Conservation (phyloP, 2,329 filamentous ascomycete species). For the Stagonosporopsis chrysanthemi region DNA sequence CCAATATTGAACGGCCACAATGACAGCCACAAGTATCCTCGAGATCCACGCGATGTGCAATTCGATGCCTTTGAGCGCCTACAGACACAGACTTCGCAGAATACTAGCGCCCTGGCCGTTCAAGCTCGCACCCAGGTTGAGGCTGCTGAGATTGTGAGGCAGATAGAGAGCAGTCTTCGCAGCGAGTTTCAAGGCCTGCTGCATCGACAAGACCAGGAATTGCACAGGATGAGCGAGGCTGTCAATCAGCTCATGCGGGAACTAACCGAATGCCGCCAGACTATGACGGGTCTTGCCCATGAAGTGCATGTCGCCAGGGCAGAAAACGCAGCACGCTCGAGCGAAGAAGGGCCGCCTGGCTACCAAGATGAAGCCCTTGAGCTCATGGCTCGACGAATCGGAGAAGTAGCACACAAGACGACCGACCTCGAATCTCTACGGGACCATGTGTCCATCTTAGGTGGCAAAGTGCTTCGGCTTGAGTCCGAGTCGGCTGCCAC, state of each 20-base stretch:
- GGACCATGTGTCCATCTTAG: conserved; percentile 58
- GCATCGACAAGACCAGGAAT: conserved; percentile 38
- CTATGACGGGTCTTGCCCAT: conserved; percentile 47
- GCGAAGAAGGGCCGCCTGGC: conserved; percentile 21
- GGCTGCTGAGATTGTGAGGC: conserved; percentile 36
- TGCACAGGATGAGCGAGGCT: conserved; percentile 52
- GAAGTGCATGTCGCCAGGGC: conserved; percentile 40
- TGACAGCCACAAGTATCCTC: conserved; percentile 43
- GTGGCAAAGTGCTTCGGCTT: conserved; percentile 53
- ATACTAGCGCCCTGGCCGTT: conserved; percentile 49
- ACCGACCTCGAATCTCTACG: conserved; percentile 57
- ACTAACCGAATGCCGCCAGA: conserved; percentile 48
- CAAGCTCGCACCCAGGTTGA: conserved; percentile 44
- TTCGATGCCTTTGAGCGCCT: conserved; percentile 54
- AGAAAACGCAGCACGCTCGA: conserved; percentile 27
- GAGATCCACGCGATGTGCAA: conserved; percentile 38
- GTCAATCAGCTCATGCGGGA: conserved; percentile 52
- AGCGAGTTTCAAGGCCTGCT: conserved; percentile 46
- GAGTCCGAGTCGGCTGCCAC: conserved; percentile 8
- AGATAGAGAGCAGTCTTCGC: conserved; percentile 49
- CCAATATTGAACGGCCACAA: conserved; percentile 21
- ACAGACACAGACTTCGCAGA: conserved; percentile 58
- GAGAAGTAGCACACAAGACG: conserved; percentile 51
- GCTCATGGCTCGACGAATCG: conserved; percentile 53
- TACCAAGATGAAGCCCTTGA: conserved; percentile 53